Conservation (phyloP, 2,329 filamentous ascomycete species). For the Penicillium sp. region DNA sequence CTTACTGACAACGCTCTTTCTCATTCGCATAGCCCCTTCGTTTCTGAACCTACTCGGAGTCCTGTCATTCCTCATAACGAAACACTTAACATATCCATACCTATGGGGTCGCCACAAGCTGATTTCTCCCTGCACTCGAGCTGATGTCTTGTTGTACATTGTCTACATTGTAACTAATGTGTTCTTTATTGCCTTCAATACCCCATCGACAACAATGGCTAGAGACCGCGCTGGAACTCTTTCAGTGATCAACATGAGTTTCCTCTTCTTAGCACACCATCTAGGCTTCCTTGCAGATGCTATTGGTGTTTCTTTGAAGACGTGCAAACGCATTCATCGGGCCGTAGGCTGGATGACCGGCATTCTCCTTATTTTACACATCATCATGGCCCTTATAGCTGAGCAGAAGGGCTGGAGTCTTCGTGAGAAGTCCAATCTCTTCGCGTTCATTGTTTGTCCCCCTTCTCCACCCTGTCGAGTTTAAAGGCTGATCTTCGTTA, state of each 20-base stretch:
- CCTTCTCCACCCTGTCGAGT: neutral
- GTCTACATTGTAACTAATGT: neutral
- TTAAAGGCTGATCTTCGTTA: neutral
- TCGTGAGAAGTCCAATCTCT: neutral
- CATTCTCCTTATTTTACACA: neutral
- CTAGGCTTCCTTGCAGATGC: neutral
- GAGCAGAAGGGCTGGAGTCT: neutral
- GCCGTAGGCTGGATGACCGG: neutral
- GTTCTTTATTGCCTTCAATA: neutral
- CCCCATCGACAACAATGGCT: neutral
- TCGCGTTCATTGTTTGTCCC: neutral
- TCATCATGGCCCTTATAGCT: neutral
- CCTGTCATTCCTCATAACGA: neutral
- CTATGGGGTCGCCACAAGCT: neutral
- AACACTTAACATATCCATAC: neutral
- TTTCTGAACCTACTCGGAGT: neutral
- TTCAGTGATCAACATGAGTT: slow-evolving; percentile 1
- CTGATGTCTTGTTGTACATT: neutral
- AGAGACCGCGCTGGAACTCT: neutral
- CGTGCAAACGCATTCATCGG: neutral
- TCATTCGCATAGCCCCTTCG: neutral
- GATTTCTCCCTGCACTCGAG: neutral
- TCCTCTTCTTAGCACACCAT: slow-evolving; percentile 1
- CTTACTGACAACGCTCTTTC: neutral
- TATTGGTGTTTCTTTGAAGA: neutral